Percentiles rank a stretch among this genome's conserved stretches.
Conservation (phyloP, 202 grass and related monocot species). For the Zoysia matrella region DNA sequence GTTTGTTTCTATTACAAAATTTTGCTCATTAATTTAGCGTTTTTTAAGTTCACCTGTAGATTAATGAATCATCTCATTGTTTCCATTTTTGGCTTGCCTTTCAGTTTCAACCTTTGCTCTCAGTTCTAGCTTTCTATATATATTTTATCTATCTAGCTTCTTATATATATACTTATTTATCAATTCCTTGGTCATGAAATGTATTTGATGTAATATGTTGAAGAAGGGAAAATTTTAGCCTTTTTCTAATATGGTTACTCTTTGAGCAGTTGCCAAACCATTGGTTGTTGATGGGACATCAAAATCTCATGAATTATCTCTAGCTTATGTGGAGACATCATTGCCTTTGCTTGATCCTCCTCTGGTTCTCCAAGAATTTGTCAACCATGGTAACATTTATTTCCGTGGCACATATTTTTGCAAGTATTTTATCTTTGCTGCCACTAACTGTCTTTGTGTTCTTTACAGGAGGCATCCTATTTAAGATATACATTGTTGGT, state of each 20-base stretch:
- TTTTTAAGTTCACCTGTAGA: not conserved
- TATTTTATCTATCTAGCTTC: too few species aligned
- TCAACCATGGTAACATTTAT: slow-evolving; percentile 73
- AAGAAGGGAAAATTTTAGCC: slow-evolving; percentile 3
- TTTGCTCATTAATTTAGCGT: not conserved
- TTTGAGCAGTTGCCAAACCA: slow-evolving; percentile 82
- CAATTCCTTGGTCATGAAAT: not conserved
- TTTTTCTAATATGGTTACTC: slow-evolving; percentile 25
- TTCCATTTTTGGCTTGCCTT: not conserved
- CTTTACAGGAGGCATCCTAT: slow-evolving; percentile 63
- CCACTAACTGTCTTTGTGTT: slow-evolving; percentile 21
- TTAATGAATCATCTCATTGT: not conserved
- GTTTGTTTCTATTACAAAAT: not conserved
- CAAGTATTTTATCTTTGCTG: not conserved
- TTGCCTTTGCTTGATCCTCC: slow-evolving; percentile 86
- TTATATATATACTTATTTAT: too few species aligned
- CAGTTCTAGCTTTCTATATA: not conserved
- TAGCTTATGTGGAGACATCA: slow-evolving; percentile 69
- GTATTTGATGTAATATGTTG: not conserved
- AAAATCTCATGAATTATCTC: slow-evolving; percentile 88
- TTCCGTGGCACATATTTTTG: not conserved
- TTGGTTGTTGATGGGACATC: slow-evolving; percentile 82
- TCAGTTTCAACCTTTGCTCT: slow-evolving; percentile 13
- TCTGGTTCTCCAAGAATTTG: not conserved
- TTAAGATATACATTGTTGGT: slow-evolving; percentile 54